These are phyloP conservation scores for Neurospora terricola DNA, from an alignment of 495 filamentous ascomycete genomes.

Conservation along the genomic window DNA sequence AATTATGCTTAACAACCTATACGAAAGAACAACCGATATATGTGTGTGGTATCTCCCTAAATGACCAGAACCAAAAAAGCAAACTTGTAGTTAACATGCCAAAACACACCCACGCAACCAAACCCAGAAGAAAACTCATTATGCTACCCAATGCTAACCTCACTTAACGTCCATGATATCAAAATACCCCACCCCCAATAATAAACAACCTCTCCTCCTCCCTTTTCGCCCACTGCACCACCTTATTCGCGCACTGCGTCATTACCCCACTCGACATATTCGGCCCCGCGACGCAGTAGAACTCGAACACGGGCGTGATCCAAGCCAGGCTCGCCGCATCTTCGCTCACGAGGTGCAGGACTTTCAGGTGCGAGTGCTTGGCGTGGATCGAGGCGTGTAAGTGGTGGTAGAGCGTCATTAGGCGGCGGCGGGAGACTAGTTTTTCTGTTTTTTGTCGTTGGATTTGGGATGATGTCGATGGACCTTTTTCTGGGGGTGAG, in stretches of 20 bases:
- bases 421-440: conserved; percentile 55
- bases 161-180: background rate
- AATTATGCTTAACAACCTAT: background rate
- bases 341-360: conserved; percentile 65
- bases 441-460: conserved; percentile 1
- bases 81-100: background rate
- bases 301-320: conserved; percentile 81
- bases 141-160: background rate
- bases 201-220: conserved; percentile 95
- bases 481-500: no score
- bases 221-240: conserved; percentile 78
- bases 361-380: conserved; percentile 71
- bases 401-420: conserved; percentile 75
- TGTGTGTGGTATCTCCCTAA: background rate
- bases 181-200: conserved; percentile 76
- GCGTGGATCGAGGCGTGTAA: conserved; percentile 77
- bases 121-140: background rate
- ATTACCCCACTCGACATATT: conserved; percentile 66
- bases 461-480: no score
- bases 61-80: background rate
- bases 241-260: conserved; percentile 74
- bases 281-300: conserved; percentile 86
- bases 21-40: background rate
- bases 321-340: conserved; percentile 76
- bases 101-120: background rate